Base-by-base conservation (phyloP, 1,139 yeast genomes). In the Geotrichum cucujoidarum region DNA sequence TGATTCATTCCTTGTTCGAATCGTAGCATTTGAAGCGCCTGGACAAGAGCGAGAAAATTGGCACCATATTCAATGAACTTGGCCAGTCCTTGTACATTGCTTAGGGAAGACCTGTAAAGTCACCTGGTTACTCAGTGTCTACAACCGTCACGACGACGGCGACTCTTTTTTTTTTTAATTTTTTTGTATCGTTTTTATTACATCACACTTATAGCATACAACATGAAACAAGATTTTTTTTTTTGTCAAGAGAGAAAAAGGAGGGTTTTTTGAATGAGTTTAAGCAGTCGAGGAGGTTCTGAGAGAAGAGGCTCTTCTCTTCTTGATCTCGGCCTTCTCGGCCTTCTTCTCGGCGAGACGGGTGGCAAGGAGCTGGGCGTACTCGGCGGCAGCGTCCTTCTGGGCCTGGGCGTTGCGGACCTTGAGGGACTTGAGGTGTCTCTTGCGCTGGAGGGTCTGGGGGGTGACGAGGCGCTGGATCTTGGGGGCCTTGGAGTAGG, bases 381-480 rank as follows among this genome's bases (percentile, higher is more conserved):
- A 92, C 77, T 92, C 98, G 72, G 97, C 95, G 77, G 99, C 98
- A 77, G 95, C 96, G 74, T 92, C 97, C 88, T 95, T 89, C 80
- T 89, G 96, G 71, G 87, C 89, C 81, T 88, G 95, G 74, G 97
- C 97, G 76, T 87, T 87, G 80, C 83, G 85, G 73, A 87, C 79
- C 86, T 92, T 92, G 76, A 83, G 79, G 66, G 96, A 82, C 75
- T 82, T 85, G 73, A 87, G 83, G 73, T 88, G 92, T 81, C 97
- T 87, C 95, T 92, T 92, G 84, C 97, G 92, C 81, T 90, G 97
- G 75, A 92, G 83, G 71, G 89, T 84, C 80, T 90, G 97, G 75
- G 98, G 98, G 69, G 98, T 92, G 64, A 92, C 95, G 72, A 92
- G 85, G 80, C 98, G 89, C 81, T 92, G 98, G 78, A 92, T 90